A percentile compares a stretch with the other conserved stretches of the same genome.
Evolutionary conservation across 2,329 filamentous ascomycete genomes (phyloP).

Genomic region (Ophiosphaerella herpotricha): DNA sequence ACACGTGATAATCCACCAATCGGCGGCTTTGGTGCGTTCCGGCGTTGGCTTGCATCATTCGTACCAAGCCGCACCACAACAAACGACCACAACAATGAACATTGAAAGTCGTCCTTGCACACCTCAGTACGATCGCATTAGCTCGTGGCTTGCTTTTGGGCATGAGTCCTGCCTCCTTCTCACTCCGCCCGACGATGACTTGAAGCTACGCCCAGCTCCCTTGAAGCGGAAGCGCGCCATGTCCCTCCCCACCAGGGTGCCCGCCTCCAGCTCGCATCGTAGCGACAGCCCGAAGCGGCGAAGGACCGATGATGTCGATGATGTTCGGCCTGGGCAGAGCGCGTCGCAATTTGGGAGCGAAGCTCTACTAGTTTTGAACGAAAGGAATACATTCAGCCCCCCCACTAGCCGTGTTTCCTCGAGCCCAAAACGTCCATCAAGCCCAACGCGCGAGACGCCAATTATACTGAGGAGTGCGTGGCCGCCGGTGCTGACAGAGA

Average conservation of each 20-base stretch:
- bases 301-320: conserved; percentile 14
- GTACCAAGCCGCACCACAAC: conserved; percentile 4
- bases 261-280: conserved; percentile 10
- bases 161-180: conserved; percentile 3
- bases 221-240: conserved; percentile 21
- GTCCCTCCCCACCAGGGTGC: conserved; percentile 2
- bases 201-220: conserved; percentile 5
- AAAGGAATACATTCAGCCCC: conserved; percentile 15
- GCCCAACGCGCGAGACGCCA: conserved; percentile 17
- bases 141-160: conserved; percentile 1
- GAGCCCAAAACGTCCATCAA: conserved; percentile 13
- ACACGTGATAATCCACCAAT: neutral
- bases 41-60: neutral
- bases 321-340: conserved; percentile 16
- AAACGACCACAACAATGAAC: conserved; percentile 11
- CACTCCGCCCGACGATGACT: conserved; percentile 12
- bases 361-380: conserved; percentile 11
- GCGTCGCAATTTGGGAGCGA: conserved; percentile 18
- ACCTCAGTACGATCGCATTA: conserved; percentile 7
- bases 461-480: conserved; percentile 16
- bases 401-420: conserved; percentile 17
- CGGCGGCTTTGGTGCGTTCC: neutral
- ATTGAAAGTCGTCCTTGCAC: conserved; percentile 4
- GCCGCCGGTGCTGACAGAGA: conserved; percentile 15
- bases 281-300: conserved; percentile 15